phyloP scores from a whole-genome alignment of 768 basidiomycete genomes.

The Suillus paluster region DNA sequence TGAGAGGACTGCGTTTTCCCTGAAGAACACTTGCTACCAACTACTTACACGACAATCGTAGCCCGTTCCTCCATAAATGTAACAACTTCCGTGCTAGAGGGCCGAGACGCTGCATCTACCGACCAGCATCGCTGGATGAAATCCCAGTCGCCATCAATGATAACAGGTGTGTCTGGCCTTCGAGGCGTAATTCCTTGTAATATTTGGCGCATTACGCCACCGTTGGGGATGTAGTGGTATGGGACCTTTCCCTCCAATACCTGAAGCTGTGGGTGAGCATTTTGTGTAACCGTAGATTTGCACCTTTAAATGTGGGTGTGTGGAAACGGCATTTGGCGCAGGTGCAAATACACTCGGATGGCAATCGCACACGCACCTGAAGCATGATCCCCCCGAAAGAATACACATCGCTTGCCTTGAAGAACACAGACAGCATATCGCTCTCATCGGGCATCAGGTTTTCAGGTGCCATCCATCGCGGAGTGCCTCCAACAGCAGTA shows the following conservation, averaged over 20 bases:
- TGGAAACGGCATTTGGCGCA: no score
- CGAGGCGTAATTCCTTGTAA: constrained; percentile 16
- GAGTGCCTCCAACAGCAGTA: constrained; percentile 22
- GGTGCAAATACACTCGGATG: no score
- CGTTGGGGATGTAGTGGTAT: background rate
- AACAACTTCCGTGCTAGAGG: constrained; percentile 32
- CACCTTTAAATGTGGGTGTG: no score
- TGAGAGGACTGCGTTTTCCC: no score
- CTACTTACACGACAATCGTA: no score
- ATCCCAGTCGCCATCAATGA: constrained; percentile 26
- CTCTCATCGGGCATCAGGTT: background rate
- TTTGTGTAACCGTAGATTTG: no score
- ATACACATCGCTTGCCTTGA: constrained; percentile 6
- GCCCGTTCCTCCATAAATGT: constrained; percentile 14
- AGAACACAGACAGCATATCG: background rate
- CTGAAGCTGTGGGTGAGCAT: background rate
- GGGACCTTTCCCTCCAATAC: background rate
- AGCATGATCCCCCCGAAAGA: constrained; percentile 34
- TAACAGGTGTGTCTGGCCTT: constrained; percentile 11
- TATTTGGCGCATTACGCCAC: accelerated
- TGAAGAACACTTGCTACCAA: no score
- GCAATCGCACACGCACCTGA: no score
- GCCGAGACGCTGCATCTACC: constrained; percentile 35
- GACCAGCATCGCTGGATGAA: constrained; percentile 32
- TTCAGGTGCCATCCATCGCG: constrained; percentile 10